Evolutionary conservation across 2,329 filamentous ascomycete species (phyloP).

Genomic region (Hypoxylon sp.): DNA sequence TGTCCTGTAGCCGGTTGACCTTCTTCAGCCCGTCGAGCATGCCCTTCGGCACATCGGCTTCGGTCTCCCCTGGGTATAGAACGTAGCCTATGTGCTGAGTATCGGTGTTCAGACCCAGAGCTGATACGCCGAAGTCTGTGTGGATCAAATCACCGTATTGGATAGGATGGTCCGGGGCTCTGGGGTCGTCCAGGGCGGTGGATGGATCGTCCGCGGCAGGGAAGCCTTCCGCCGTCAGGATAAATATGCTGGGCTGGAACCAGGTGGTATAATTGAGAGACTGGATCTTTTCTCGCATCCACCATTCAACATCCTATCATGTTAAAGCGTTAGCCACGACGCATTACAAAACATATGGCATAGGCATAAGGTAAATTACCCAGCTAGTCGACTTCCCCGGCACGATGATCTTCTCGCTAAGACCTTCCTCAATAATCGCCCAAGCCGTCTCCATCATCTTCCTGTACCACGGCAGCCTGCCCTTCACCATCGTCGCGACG

Average conservation of each 20-base stretch:
- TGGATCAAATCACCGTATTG: conserved; percentile 61
- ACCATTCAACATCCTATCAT: conserved; percentile 61
- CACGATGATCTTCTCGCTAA: conserved; percentile 57
- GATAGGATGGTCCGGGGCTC: conserved; percentile 50
- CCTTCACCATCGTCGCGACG: conserved; percentile 58
- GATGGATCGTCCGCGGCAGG: conserved; percentile 44
- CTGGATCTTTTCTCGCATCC: conserved; percentile 62
- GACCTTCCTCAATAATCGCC: conserved; percentile 61
- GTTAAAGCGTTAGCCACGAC: background rate
- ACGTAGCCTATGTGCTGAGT: conserved; percentile 65
- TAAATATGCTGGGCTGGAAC: conserved; percentile 62
- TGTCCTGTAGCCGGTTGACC: conserved; percentile 62
- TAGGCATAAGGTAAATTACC: conserved; percentile 37
- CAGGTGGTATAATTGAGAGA: conserved; percentile 64
- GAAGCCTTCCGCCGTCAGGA: conserved; percentile 53
- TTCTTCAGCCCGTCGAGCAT: conserved; percentile 58
- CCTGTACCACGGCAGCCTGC: conserved; percentile 57
- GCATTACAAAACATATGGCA: background rate
- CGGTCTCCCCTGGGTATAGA: conserved; percentile 56
- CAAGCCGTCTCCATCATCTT: conserved; percentile 63
- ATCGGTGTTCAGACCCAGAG: conserved; percentile 61
- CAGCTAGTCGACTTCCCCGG: conserved; percentile 58
- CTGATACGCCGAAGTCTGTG: conserved; percentile 62
- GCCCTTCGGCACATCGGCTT: conserved; percentile 56
- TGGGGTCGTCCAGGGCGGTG: conserved; percentile 32